These are phyloP conservation scores for Penicillium concentricum DNA, from an alignment of 2,329 filamentous ascomycete species.

Conservation along the genomic window DNA sequence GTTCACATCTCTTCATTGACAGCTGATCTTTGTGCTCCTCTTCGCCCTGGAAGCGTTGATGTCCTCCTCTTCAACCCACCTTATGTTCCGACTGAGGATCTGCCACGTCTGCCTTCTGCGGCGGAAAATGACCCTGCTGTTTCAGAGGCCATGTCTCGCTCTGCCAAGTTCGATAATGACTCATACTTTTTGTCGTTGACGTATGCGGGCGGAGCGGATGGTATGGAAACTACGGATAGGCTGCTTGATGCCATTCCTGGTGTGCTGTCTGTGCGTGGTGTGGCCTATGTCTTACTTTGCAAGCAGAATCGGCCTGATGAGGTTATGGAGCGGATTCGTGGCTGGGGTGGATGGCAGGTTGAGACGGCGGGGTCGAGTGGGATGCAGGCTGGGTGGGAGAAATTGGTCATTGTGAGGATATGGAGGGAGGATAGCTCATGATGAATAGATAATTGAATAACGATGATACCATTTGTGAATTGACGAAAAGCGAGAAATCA, in stretches of 20 bases:
- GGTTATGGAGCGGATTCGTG: constrained; percentile 63
- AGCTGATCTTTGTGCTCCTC: constrained; percentile 66
- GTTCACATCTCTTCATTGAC: constrained; percentile 65
- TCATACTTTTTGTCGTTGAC: constrained; percentile 80
- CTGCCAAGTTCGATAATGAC: constrained; percentile 68
- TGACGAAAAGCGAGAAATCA: neutral
- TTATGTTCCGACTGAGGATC: constrained; percentile 81
- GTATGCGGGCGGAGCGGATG: constrained; percentile 84
- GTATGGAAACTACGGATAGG: constrained; percentile 89
- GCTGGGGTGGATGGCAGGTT: constrained; percentile 67
- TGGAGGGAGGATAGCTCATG: constrained; percentile 54
- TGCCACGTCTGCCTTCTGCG: constrained; percentile 57
- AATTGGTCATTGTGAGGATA: constrained; percentile 81
- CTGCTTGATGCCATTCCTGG: constrained; percentile 68
- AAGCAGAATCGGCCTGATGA: constrained; percentile 81
- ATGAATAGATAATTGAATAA: neutral
- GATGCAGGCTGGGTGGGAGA: constrained; percentile 90
- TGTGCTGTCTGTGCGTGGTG: constrained; percentile 65
- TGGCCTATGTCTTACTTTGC: constrained; percentile 87
- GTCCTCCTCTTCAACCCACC: constrained; percentile 95
- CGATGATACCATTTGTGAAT: constrained; percentile 1
- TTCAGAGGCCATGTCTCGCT: constrained; percentile 25
- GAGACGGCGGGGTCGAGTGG: constrained; percentile 80
- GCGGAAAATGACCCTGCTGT: constrained; percentile 27
- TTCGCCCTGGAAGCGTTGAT: constrained; percentile 65